phyloP scores from a whole-genome alignment of 2,329 filamentous ascomycete genomes.

The Aspergillus jensenii region DNA sequence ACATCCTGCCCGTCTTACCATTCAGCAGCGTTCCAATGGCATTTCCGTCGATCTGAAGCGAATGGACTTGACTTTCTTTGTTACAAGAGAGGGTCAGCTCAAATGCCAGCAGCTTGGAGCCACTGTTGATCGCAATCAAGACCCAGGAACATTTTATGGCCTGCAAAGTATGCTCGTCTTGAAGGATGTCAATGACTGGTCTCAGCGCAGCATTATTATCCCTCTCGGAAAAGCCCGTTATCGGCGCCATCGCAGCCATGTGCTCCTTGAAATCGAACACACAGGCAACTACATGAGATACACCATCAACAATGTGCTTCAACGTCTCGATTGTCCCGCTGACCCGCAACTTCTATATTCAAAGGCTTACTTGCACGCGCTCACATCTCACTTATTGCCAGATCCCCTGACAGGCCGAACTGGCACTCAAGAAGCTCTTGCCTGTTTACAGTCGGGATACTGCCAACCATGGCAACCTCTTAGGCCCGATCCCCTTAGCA shows the following conservation, averaged over 20 bases:
- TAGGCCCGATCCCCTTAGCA: not conserved
- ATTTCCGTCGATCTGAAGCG: conserved; percentile 53
- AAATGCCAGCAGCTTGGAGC: conserved; percentile 51
- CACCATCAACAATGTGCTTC: conserved; percentile 54
- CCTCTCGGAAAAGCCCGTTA: conserved; percentile 46
- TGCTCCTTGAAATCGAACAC: conserved; percentile 40
- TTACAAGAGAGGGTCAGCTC: conserved; percentile 47
- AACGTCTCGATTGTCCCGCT: conserved; percentile 56
- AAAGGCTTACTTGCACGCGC: conserved; percentile 61
- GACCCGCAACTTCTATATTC: conserved; percentile 57
- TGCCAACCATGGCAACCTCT: conserved; percentile 53
- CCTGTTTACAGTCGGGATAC: conserved; percentile 50
- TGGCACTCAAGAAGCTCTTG: conserved; percentile 61
- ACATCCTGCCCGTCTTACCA: not conserved
- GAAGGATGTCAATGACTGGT: conserved; percentile 44
- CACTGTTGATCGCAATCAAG: conserved; percentile 58
- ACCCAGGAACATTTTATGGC: conserved; percentile 61
- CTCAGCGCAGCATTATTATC: conserved; percentile 54
- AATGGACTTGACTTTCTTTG: conserved; percentile 55
- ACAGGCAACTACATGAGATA: conserved; percentile 50
- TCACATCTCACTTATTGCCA: conserved; percentile 58
- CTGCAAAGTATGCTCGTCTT: conserved; percentile 59
- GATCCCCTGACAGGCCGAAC: conserved; percentile 60
- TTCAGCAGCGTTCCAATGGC: conserved; percentile 6
- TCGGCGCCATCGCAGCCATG: conserved; percentile 41